Evolutionary conservation across 306 rosid species (phyloP), one percentile per base, ranked within the genome.

Genomic region (Fragaria iinumae): DNA sequence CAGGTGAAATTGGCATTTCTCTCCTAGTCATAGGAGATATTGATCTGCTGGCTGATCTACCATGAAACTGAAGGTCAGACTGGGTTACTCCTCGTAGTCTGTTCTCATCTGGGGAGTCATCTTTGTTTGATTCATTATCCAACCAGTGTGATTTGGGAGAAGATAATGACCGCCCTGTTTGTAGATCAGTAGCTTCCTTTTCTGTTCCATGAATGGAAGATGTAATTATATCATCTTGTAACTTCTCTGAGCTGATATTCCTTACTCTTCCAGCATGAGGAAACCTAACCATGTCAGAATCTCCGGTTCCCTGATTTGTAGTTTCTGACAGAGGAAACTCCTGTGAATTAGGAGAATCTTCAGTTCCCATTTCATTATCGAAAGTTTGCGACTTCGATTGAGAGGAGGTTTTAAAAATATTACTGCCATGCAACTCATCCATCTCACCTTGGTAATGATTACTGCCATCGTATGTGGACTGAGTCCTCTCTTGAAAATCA

Each of bases 371-470:
- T 73, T 73, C 76, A 73, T 14, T 21, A 39, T 73, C 23, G 3
- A 73, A 52, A 52, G 49, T 50, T 50, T 7, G 34, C 2, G n/a
- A 72, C 76, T 53, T 34, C 53, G 65, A 49, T 34, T 72, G 49
- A 53, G 49, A 72, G 48, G 50, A 72, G 38, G 64, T 8, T 0
- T 71, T 56, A 55, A 56, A 27, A 55, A 56, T 38, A 55, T 73
- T 56, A 38, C 44, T 39, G 66, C 21, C 67, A 21, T 23, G 76
- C 76, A 73, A 73, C 76, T 73, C 67, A 55, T 73, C 67, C 67
- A 55, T 73, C 67, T 73, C 76, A 73, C 76, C 76, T 73, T 73
- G 67, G 76, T 21, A 38, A 21, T 53, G 38, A 11, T 21, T 55
- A 55, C 17, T 14, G 11, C 39, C 23, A 29, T 38, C 14, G 52